Evolutionary conservation across 129 eudicot genomes (phyloP), one percentile per base, ranked within the genome.

Genomic region (Ambrosia trifida): DNA sequence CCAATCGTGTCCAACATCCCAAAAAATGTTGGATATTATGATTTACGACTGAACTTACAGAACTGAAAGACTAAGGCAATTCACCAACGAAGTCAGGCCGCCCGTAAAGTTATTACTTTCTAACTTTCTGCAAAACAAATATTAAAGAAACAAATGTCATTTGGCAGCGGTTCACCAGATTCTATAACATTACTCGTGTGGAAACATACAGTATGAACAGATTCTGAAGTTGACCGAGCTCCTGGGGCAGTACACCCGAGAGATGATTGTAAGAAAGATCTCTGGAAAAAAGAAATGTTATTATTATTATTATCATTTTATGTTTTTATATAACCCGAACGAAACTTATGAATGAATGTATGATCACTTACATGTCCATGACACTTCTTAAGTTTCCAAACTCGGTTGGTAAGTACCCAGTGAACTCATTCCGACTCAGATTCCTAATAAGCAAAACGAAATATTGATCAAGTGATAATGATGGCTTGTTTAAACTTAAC

Each of bases 201-300:
- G 32, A 36, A 33, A 81, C 96, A 82, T 86, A 95, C 99, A 95
- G 77, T 79, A 80, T 77, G 84, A 84, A 90, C 50, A 95, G 57
- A 74, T 86, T 95, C 76, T 90, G 97, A 61, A 95, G 96, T 87
- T 95, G 99, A 57, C 91, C 84, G 31, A 95, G 89, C 75, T 95
- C 97, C n/a, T 68, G 80, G 5, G 99, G 99, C 65, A 95, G 77
- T 35, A 80, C 70, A 68, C 99, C 97, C 24, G 96, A 83, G 64
- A 95, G 91, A 71, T 74, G 88, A 69, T 95, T 95, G 49, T 82
- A 80, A 19, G 99, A 88, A 72, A 95, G 88, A 79, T 95, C 99
- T 54, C 99, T 95, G 64, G 54, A 71, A 76, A 19, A 77, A 61
- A 40, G 1, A 56, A 45, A 2, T 58, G 4, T 35, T 28, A 30